phyloP scores from a whole-genome alignment of 495 filamentous ascomycete genomes.

The Jackrogersella minutella region DNA sequence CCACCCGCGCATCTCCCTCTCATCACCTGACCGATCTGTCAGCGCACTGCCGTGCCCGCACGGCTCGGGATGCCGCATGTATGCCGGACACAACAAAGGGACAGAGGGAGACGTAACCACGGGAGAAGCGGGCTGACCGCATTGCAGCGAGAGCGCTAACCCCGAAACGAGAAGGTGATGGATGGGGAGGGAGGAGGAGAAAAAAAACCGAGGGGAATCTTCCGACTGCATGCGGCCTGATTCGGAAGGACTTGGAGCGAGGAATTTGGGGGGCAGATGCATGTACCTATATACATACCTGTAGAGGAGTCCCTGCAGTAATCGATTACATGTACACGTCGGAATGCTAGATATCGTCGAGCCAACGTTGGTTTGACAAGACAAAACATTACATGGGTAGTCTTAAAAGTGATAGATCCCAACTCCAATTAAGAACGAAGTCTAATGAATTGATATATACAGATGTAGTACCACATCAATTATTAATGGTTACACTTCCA shows the following conservation, averaged over 20 bases:
- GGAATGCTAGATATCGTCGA: constrained; percentile 4
- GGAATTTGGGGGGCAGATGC: background rate
- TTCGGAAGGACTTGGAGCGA: background rate
- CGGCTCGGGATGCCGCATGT: background rate
- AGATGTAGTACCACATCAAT: background rate
- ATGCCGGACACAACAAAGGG: too few relatives aligned
- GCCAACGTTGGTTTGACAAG: constrained; percentile 2
- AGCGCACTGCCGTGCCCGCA: background rate
- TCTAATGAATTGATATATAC: background rate
- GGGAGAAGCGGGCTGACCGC: too few relatives aligned
- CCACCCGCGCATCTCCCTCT: constrained; percentile 12
- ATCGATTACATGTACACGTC: background rate
- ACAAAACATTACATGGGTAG: background rate
- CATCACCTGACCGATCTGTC: constrained; percentile 21
- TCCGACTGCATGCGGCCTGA: background rate
- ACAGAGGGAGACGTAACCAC: too few relatives aligned
- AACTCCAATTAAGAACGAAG: background rate
- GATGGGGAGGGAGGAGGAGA: too few relatives aligned
- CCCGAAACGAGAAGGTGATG: too few relatives aligned
- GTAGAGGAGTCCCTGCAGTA: background rate
- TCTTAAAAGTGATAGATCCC: background rate
- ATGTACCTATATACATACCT: background rate
- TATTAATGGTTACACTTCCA: too few relatives aligned
- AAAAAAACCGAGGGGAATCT: background rate
- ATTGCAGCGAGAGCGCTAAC: too few relatives aligned